A percentile compares a stretch with the other conserved stretches of the same genome.
Conservation (phyloP, 2,329 filamentous ascomycete genomes). For the Cladorrhinum sp. region DNA sequence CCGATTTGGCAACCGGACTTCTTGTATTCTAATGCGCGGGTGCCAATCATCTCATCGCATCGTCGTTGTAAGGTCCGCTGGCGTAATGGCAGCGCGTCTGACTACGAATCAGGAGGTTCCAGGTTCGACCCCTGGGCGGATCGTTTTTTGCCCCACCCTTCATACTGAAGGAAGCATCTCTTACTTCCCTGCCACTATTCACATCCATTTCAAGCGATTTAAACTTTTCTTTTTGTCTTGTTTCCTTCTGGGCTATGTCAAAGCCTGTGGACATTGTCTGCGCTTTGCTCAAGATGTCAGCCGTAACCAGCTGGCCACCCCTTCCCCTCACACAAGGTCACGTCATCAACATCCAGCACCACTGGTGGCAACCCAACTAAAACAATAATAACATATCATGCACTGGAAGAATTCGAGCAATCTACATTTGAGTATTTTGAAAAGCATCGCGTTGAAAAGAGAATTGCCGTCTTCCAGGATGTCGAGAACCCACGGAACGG, state of each 20-base stretch:
- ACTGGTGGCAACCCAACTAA: not conserved
- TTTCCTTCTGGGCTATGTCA: no score
- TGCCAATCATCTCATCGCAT: no score
- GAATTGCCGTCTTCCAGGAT: not conserved
- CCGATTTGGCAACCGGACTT: no score
- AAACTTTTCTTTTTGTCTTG: not conserved
- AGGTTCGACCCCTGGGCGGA: slow-evolving; percentile 11
- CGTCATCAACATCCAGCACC: not conserved
- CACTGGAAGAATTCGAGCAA: not conserved
- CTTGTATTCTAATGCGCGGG: no score
- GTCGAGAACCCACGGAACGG: not conserved
- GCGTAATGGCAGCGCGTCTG: slow-evolving; percentile 11
- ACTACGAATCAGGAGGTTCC: slow-evolving; percentile 11
- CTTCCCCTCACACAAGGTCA: not conserved
- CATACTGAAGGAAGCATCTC: not conserved
- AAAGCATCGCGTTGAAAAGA: not conserved
- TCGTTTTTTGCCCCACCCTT: not conserved
- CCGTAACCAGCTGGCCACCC: no score
- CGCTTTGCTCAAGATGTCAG: no score
- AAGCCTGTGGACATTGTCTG: no score
- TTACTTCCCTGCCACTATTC: not conserved
- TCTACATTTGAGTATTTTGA: not conserved
- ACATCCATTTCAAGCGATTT: not conserved
- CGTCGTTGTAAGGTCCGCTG: slow-evolving; percentile 3
- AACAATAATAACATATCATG: no score